These are phyloP conservation scores for Aspergillus quadrilineatus DNA, from an alignment of 2,329 filamentous ascomycete species.

Conservation along the genomic window DNA sequence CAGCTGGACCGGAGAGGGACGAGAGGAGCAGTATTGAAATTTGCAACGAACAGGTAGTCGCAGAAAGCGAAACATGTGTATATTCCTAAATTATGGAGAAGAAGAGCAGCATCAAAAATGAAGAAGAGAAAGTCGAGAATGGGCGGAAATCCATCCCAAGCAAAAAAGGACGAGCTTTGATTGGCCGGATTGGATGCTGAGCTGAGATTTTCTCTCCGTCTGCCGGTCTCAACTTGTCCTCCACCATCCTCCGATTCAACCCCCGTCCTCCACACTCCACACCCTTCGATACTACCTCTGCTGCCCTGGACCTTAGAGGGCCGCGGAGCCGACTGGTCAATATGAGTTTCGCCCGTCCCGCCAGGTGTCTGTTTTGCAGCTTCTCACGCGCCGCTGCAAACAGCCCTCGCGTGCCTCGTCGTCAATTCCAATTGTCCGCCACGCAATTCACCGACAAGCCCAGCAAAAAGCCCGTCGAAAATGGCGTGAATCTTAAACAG, in stretches of 20 bases:
- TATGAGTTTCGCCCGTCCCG: conserved; percentile 52
- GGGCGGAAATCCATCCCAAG: conserved; percentile 8
- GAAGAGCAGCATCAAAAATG: conserved; percentile 2
- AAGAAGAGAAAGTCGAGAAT: conserved; percentile 11
- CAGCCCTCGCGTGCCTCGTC: conserved; percentile 45
- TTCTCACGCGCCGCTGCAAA: conserved; percentile 43
- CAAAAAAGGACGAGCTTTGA: conserved; percentile 22
- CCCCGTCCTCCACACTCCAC: conserved; percentile 7
- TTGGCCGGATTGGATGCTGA: conserved; percentile 19
- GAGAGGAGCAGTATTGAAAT: background rate
- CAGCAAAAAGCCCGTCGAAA: conserved; percentile 24
- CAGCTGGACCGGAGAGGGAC: background rate
- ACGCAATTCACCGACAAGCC: conserved; percentile 32
- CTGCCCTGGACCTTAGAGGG: conserved; percentile 27
- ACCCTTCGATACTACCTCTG: conserved; percentile 5
- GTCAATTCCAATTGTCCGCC: conserved; percentile 50
- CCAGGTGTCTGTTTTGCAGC: conserved; percentile 52
- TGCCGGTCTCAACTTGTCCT: conserved; percentile 10
- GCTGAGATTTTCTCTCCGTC: conserved; percentile 30
- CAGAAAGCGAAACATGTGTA: conserved; percentile 8
- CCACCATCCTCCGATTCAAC: conserved; percentile 3
- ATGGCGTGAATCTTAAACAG: conserved; percentile 23
- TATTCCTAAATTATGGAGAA: background rate
- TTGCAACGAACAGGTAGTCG: background rate
- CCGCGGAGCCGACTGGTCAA: conserved; percentile 30